Conservation (phyloP, 805 yeast genomes). For the Candida tallmaniae region DNA sequence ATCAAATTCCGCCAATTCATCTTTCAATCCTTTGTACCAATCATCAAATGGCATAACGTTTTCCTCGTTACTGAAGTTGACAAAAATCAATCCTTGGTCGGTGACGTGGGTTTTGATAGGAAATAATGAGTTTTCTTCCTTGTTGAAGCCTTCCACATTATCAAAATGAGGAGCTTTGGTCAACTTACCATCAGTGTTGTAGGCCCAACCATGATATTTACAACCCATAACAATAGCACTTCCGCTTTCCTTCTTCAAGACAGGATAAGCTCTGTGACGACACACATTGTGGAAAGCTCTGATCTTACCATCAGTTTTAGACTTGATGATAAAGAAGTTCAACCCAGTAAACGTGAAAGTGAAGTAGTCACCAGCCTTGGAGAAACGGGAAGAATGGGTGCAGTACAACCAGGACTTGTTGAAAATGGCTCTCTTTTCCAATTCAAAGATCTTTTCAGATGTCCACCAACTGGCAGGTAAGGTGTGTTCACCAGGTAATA, state of each 20-base stretch:
- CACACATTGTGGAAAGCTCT: constrained; percentile 63
- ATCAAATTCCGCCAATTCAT: constrained; percentile 54
- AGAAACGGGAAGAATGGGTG: constrained; percentile 48
- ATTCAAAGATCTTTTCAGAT: constrained; percentile 51
- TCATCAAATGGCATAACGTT: constrained; percentile 46
- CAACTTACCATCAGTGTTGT: constrained; percentile 55
- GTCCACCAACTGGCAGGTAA: constrained; percentile 68
- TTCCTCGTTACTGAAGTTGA: constrained; percentile 43
- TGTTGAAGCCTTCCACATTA: constrained; percentile 52
- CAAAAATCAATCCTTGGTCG: constrained; percentile 52
- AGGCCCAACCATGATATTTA: constrained; percentile 63
- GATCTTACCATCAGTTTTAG: constrained; percentile 43
- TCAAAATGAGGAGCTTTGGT: constrained; percentile 63
- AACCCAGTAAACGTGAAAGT: constrained; percentile 48
- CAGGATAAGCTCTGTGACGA: constrained; percentile 63
- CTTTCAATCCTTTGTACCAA: constrained; percentile 48
- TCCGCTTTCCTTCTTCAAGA: constrained; percentile 54
- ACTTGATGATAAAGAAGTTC: constrained; percentile 52
- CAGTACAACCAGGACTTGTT: constrained; percentile 54
- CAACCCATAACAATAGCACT: constrained; percentile 56
- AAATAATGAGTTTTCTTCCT: constrained; percentile 51
- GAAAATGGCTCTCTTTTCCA: constrained; percentile 56
- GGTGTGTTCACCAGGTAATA: constrained; percentile 37
- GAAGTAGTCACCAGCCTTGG: constrained; percentile 55
- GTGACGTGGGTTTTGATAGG: constrained; percentile 52